A percentile compares a stretch with the other conserved stretches of the same genome.
These are phyloP conservation scores for Syncephalastrum racemosum DNA, from an alignment of 371 early-diverging fungal species.

Conservation along the genomic window DNA sequence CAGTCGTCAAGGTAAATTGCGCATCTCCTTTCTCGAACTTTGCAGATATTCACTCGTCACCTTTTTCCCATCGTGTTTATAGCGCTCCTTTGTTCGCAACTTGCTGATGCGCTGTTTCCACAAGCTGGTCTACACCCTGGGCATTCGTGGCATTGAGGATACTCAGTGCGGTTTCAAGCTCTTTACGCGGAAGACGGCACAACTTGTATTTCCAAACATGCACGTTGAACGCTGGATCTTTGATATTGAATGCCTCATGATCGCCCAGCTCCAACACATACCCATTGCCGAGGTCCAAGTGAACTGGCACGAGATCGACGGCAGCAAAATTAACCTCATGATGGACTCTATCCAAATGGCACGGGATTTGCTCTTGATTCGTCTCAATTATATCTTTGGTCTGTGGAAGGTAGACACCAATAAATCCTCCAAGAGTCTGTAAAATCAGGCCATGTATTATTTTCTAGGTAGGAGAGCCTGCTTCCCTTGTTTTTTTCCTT, in stretches of 20 bases:
- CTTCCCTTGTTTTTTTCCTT: not conserved
- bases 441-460: too few species aligned
- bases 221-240: constrained; percentile 97
- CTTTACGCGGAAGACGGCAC: constrained; percentile 80
- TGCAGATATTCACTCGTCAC: too few species aligned
- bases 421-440: constrained; percentile 14
- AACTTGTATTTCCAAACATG: constrained; percentile 80
- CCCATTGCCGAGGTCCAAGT: constrained; percentile 89
- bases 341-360: constrained; percentile 90
- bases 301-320: constrained; percentile 95
- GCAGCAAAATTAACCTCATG: constrained; percentile 88
- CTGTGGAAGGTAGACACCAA: constrained; percentile 63
- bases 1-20: constrained; percentile 87
- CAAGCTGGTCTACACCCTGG: constrained; percentile 77
- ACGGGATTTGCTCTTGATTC: constrained; percentile 80
- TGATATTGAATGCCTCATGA: constrained; percentile 91
- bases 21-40: too few species aligned
- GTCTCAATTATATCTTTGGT: constrained; percentile 84
- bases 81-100: constrained; percentile 89
- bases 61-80: constrained; percentile 5
- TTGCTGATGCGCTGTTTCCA: constrained; percentile 93
- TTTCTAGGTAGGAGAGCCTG: too few species aligned
- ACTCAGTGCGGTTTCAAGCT: constrained; percentile 98
- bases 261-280: constrained; percentile 68
- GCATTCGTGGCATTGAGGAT: constrained; percentile 83